Conservation (phyloP, 257 asterid species). For the Mentha longifolia region DNA sequence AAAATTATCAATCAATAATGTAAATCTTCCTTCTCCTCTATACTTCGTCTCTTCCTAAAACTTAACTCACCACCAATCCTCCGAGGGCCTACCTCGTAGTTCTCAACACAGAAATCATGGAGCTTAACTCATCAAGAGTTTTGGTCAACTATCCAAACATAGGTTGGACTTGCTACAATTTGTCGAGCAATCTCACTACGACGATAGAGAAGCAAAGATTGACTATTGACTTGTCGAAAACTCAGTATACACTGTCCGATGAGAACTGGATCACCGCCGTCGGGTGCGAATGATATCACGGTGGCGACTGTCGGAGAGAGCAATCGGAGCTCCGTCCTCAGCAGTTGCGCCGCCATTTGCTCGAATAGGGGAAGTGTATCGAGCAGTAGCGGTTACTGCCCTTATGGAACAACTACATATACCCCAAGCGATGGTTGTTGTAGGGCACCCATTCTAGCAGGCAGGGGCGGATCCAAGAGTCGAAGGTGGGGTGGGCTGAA, state of each 20-base stretch:
- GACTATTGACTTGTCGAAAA: neutral
- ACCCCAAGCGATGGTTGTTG: too few relatives aligned
- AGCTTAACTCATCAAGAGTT: too few relatives aligned
- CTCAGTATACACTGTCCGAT: conserved; percentile 25
- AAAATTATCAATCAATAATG: too few relatives aligned
- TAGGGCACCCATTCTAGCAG: too few relatives aligned
- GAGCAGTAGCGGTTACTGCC: neutral
- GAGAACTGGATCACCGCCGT: conserved; percentile 28
- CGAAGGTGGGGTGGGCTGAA: too few relatives aligned
- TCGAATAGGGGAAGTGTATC: neutral
- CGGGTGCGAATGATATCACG: conserved; percentile 31
- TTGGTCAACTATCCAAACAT: too few relatives aligned
- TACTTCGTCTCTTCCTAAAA: too few relatives aligned
- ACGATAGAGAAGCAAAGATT: neutral
- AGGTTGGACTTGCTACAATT: too few relatives aligned
- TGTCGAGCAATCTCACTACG: neutral
- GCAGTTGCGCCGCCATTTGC: conserved; percentile 27
- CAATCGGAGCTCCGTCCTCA: neutral
- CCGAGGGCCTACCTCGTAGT: conserved; percentile 12
- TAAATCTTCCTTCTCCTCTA: too few relatives aligned
- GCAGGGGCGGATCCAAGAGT: too few relatives aligned
- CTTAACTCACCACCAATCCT: conserved; percentile 12
- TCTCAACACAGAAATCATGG: too few relatives aligned
- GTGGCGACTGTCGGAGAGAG: neutral
- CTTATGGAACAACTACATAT: neutral